Evolutionary conservation across 1,139 yeast genomes (phyloP).

Genomic region (Candida sp.): DNA sequence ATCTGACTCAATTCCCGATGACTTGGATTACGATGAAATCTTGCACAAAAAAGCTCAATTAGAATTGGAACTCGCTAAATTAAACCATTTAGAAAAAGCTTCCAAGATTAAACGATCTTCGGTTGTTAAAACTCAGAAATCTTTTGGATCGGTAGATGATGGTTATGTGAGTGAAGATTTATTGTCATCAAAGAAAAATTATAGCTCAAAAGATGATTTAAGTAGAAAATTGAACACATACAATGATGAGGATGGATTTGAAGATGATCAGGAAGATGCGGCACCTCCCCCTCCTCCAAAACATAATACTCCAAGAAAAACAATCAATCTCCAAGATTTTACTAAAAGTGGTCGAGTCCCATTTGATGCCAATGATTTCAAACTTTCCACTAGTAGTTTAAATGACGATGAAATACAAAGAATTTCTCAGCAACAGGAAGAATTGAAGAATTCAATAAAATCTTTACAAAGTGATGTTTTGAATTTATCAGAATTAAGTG

Average conservation of each 20-base stretch:
- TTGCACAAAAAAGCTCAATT: slow-evolving; percentile 34
- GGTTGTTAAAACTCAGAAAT: slow-evolving; percentile 5
- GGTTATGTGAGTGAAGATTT: slow-evolving; percentile 34
- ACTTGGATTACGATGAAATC: slow-evolving; percentile 23
- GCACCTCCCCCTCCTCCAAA: slow-evolving; percentile 58
- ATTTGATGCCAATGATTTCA: slow-evolving; percentile 40
- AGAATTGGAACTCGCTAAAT: slow-evolving; percentile 36
- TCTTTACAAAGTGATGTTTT: slow-evolving; percentile 48
- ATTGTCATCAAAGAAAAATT: slow-evolving; percentile 27
- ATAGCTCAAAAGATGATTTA: slow-evolving; percentile 34
- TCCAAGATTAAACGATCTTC: slow-evolving; percentile 13
- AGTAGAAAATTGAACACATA: slow-evolving; percentile 30
- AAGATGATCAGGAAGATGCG: slow-evolving; percentile 10
- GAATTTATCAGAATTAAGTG: slow-evolving; percentile 66
- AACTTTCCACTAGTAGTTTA: slow-evolving; percentile 22
- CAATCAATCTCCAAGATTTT: not conserved
- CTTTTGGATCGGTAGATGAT: slow-evolving; percentile 21
- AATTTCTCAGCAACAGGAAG: slow-evolving; percentile 34
- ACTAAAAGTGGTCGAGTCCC: slow-evolving; percentile 18
- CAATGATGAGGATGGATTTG: slow-evolving; percentile 24
- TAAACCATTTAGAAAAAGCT: slow-evolving; percentile 33
- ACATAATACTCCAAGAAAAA: slow-evolving; percentile 16
- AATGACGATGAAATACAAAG: slow-evolving; percentile 29
- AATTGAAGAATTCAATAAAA: slow-evolving; percentile 38
- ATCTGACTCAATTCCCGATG: slow-evolving; percentile 3